Evolutionary conservation across 257 asterid genomes (phyloP), one percentile per base, ranked within the genome.

Genomic region (Solanum chiquidenum): DNA sequence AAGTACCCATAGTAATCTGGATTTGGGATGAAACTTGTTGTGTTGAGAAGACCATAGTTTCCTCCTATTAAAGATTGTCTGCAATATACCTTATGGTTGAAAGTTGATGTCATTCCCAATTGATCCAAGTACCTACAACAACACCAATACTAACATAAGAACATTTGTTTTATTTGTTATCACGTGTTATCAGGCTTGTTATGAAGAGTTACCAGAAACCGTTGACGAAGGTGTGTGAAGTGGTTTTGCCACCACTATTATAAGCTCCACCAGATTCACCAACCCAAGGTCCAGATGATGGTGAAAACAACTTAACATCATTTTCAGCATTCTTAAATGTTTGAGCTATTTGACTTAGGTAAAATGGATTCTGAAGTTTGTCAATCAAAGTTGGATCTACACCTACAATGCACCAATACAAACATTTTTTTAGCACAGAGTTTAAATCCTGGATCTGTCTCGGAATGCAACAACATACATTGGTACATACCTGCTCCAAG

Each of bases 181-280:
- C 46, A 12, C 76, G 38, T 14, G 1, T 72, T 80, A 18, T 49
- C 86, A 82, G 69, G 21, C 71, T 82, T 29, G 86, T 13, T 82
- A 42, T 31, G 60, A 46, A 64, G 11, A 82, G 79, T 74, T n/a
- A 95, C 99, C 99, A 96, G 90, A 96, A 96, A 58, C 98, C 99
- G 83, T 96, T 84, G 37, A 89, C 95, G 87, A 96, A 96, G 76
- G 96, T 87, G 80, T 91, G 94, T 1, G 98, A 96, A 11, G 95
- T 96, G 80, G 91, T 85, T 92, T 89, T 95, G 84, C 99, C 97
- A 77, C 99, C 98, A 89, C 98, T 96, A 66, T 93, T 96, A 23
- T 92, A 96, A 75, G 99, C 98, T 12, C 99, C 99, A 85, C 98
- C 99, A 12, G 98, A 85, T 89, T 96, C 99, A 79, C 99, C 98